Percentiles rank a stretch among this genome's conserved stretches.
Conservation (phyloP, 805 yeast genomes). For the Yamadazyma kitorensis region DNA sequence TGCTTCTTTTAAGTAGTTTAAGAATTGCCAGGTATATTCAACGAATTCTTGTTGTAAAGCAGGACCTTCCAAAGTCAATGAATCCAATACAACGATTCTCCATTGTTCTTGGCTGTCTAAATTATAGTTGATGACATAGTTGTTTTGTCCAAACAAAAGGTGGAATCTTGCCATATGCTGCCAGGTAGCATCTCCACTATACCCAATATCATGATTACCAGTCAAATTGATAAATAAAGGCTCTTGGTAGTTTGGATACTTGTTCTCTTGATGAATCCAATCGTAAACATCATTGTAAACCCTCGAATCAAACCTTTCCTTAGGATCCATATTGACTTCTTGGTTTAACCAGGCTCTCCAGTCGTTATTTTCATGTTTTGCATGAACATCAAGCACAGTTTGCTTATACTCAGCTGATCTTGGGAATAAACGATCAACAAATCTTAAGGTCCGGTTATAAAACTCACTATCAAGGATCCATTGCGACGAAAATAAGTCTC, state of each 20-base stretch:
- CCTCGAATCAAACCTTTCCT: constrained; percentile 32
- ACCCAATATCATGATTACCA: constrained; percentile 96
- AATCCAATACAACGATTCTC: constrained; percentile 85
- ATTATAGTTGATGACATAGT: constrained; percentile 74
- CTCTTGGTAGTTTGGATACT: constrained; percentile 40
- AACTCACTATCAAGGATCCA: constrained; percentile 92
- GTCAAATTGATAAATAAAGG: constrained; percentile 80
- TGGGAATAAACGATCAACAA: constrained; percentile 65
- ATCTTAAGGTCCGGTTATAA: constrained; percentile 72
- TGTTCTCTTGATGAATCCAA: constrained; percentile 49
- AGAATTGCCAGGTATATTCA: constrained; percentile 68
- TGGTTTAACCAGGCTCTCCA: constrained; percentile 47
- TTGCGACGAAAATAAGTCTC: constrained; percentile 89
- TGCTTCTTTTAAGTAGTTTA: constrained; percentile 53
- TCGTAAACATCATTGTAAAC: constrained; percentile 58
- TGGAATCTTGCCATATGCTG: constrained; percentile 84
- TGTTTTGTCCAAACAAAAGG: constrained; percentile 76
- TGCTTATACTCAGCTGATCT: constrained; percentile 50
- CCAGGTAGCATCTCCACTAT: constrained; percentile 89
- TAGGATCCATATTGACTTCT: constrained; percentile 39
- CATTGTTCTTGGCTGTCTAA: constrained; percentile 66
- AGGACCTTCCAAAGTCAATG: constrained; percentile 87
- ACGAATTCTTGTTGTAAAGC: constrained; percentile 71
- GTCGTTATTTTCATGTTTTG: constrained; percentile 51
- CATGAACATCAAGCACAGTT: constrained; percentile 46